A percentile compares a stretch with the other conserved stretches of the same genome.
These are phyloP conservation scores for Craterostigma plantagineum DNA, from an alignment of 257 asterid genomes.

Conservation along the genomic window DNA sequence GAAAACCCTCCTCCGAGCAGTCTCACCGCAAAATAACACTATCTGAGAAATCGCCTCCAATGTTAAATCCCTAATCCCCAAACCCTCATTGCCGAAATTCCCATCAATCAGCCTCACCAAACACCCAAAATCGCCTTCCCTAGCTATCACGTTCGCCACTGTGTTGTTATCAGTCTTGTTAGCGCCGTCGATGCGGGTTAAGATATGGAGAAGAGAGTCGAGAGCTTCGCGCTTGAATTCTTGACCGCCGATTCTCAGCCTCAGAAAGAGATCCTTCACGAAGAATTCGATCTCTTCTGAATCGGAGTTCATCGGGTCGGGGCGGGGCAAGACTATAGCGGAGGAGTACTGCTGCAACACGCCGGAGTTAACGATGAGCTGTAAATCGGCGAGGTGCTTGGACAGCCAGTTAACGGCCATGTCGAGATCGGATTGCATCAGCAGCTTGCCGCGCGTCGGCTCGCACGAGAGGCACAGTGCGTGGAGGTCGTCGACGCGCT, in stretches of 20 bases:
- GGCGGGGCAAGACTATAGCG: constrained; percentile 81
- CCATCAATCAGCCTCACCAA: constrained; percentile 1
- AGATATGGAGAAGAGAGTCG: constrained; percentile 23
- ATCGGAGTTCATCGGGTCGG: constrained; percentile 29
- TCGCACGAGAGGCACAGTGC: constrained; percentile 36
- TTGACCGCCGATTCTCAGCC: constrained; percentile 83
- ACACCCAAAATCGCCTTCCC: background rate
- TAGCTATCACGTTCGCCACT: background rate
- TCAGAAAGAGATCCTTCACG: constrained; percentile 53
- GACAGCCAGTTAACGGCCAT: constrained; percentile 79
- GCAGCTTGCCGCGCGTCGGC: constrained; percentile 51
- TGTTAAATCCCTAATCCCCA: constrained; percentile 1
- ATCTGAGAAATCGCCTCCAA: background rate
- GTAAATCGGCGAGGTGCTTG: constrained; percentile 48
- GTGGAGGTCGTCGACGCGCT: constrained; percentile 39
- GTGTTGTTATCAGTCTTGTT: background rate
- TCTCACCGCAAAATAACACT: background rate
- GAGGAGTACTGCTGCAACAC: constrained; percentile 70
- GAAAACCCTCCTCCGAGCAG: constrained; percentile 50
- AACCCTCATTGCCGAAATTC: background rate
- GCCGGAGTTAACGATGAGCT: constrained; percentile 73
- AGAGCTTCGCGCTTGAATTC: constrained; percentile 82
- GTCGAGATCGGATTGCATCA: constrained; percentile 97
- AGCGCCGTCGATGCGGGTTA: background rate
- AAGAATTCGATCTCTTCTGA: constrained; percentile 42